Evolutionary conservation across 305 asterid genomes (phyloP).

Genomic region (Rubia tinctorum): DNA sequence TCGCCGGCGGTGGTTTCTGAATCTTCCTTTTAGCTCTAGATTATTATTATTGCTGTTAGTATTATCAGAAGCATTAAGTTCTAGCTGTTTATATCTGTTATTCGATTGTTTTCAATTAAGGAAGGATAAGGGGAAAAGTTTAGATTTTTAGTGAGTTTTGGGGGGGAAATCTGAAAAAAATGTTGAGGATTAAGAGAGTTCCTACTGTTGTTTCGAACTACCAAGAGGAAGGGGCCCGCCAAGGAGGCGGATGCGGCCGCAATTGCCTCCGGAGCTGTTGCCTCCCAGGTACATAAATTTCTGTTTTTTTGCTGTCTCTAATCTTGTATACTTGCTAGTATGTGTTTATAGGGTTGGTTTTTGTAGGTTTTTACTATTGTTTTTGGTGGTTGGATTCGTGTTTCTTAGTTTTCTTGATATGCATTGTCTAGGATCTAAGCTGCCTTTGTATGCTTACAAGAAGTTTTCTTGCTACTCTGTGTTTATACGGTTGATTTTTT

Average conservation of each 20-base stretch:
- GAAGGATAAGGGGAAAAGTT: not conserved
- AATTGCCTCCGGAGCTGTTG: conserved; percentile 84
- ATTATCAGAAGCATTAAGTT: not conserved
- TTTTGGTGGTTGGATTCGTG: not conserved
- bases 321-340: not conserved
- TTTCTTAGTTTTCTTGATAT: not conserved
- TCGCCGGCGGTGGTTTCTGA: conserved; percentile 83
- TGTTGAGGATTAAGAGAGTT: conserved; percentile 84
- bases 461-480: not conserved
- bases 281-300: conserved; percentile 53
- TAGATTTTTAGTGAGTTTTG: not conserved
- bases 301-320: not conserved
- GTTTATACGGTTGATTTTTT: not conserved
- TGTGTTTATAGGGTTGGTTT: not conserved
- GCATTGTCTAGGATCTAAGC: conserved; percentile 54
- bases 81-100: not conserved
- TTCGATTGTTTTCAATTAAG: not conserved
- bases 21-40: not conserved
- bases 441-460: conserved; percentile 67
- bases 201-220: conserved; percentile 89
- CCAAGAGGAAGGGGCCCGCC: conserved; percentile 57
- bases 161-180: conserved; percentile 26
- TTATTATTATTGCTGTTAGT: not conserved
- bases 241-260: conserved; percentile 74
- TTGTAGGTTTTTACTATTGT: not conserved